Evolutionary conservation across 2,329 filamentous ascomycete genomes (phyloP).

Genomic region (Ophiosphaerella narmari): DNA sequence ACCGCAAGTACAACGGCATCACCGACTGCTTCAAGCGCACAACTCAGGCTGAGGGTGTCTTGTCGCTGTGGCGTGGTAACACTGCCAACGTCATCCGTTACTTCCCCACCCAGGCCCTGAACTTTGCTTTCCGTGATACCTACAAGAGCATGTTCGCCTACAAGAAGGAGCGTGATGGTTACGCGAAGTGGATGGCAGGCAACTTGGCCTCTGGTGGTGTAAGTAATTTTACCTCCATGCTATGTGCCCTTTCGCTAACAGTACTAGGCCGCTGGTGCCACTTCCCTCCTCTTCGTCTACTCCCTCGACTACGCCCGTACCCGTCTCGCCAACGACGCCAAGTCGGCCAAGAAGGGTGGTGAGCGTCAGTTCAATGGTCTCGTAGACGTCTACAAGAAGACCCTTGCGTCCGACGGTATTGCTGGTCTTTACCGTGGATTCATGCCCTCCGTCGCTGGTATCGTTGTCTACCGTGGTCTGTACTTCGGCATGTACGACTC

Average conservation of each 20-base stretch:
- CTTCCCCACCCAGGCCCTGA: slow-evolving; percentile 99
- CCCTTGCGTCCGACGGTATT: slow-evolving; percentile 96
- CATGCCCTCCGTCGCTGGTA: slow-evolving; percentile 98
- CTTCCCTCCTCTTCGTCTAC: slow-evolving; percentile 99
- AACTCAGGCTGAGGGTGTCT: slow-evolving; percentile 85
- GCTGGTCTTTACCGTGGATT: slow-evolving; percentile 99
- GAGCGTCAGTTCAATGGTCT: slow-evolving; percentile 99
- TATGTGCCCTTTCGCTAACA: slow-evolving; percentile 12
- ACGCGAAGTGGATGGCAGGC: slow-evolving; percentile 98
- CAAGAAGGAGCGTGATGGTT: slow-evolving; percentile 99
- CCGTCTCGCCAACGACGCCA: slow-evolving; percentile 99
- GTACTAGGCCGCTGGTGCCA: slow-evolving; percentile 88
- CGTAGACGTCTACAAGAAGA: slow-evolving; percentile 99
- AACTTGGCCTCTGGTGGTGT: slow-evolving; percentile 99
- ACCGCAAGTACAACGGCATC: slow-evolving; percentile 95
- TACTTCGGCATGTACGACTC: slow-evolving; percentile 99
- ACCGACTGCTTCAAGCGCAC: slow-evolving; percentile 94
- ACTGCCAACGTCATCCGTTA: slow-evolving; percentile 99
- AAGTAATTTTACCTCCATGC: slow-evolving; percentile 52
- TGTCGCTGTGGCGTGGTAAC: slow-evolving; percentile 99
- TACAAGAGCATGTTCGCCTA: slow-evolving; percentile 99
- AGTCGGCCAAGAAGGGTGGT: slow-evolving; percentile 95
- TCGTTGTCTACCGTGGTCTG: slow-evolving; percentile 99
- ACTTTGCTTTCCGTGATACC: slow-evolving; percentile 99
- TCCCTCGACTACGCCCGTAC: slow-evolving; percentile 99